These are phyloP conservation scores for Rhodamnia rubescens DNA, from an alignment of 345 rosid genomes.

Conservation along the genomic window DNA sequence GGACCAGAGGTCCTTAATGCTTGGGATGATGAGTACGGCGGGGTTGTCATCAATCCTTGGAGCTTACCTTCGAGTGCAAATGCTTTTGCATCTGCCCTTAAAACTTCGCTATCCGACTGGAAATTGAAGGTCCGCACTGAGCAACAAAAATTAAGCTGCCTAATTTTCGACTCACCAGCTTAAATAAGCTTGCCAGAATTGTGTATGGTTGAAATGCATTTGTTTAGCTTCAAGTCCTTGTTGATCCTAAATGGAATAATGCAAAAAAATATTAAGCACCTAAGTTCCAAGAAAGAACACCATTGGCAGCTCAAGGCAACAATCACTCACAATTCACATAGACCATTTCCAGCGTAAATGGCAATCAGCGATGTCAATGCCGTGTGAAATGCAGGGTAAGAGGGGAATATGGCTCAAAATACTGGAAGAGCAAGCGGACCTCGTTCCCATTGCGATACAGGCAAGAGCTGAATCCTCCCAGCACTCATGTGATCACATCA, in stretches of 20 bases:
- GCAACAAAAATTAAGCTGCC: background rate
- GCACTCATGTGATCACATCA: background rate
- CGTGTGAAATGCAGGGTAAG: constrained; percentile 17
- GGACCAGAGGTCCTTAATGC: constrained; percentile 24
- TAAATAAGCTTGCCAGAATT: background rate
- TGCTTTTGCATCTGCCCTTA: constrained; percentile 28
- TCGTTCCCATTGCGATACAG: constrained; percentile 40
- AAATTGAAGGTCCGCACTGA: constrained; percentile 15
- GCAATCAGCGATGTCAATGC: background rate
- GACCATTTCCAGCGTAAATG: background rate
- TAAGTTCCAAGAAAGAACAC: background rate
- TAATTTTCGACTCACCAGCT: background rate
- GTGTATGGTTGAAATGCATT: background rate
- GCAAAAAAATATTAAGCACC: background rate
- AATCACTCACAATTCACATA: background rate
- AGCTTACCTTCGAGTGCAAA: constrained; percentile 22
- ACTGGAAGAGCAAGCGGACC: constrained; percentile 21
- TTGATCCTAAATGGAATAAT: background rate
- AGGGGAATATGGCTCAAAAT: constrained; percentile 42
- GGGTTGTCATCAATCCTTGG: constrained; percentile 22
- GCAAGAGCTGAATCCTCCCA: constrained; percentile 1
- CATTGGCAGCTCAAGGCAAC: background rate
- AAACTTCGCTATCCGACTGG: constrained; percentile 25
- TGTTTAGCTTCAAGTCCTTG: background rate
- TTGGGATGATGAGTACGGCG: constrained; percentile 37